These are phyloP conservation scores for Phytophthora lateralis DNA, from an alignment of 352 stramenopile genomes.

Conservation along the genomic window DNA sequence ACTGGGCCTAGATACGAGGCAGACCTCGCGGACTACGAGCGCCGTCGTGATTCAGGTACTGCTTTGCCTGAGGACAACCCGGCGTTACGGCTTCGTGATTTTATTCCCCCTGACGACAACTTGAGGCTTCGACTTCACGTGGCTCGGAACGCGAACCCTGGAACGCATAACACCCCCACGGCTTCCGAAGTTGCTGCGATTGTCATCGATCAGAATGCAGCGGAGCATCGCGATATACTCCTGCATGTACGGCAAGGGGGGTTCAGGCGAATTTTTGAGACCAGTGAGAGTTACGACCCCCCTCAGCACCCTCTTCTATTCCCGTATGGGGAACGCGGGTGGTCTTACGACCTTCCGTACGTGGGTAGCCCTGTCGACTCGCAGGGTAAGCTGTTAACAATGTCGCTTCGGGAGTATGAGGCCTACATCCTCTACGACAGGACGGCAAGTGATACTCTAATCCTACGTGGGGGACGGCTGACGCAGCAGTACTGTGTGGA, in stretches of 20 bases:
- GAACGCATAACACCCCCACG: conserved; percentile 4
- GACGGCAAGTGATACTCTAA: background rate
- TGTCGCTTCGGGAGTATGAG: conserved; percentile 9
- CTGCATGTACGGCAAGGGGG: background rate
- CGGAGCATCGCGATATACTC: background rate
- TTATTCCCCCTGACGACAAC: no score
- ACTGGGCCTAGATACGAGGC: background rate
- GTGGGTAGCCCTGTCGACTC: background rate
- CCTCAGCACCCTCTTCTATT: conserved; percentile 8
- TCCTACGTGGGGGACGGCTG: background rate
- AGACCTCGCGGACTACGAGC: background rate
- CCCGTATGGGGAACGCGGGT: conserved; percentile 7
- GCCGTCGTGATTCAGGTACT: no score
- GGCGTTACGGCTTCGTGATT: no score
- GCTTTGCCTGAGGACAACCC: no score
- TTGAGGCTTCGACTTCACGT: no score
- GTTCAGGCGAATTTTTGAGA: conserved; percentile 10
- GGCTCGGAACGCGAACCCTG: no score
- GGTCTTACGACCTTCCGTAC: background rate
- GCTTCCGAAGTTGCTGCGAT: conserved; percentile 7
- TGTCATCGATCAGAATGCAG: conserved; percentile 3
- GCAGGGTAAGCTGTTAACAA: background rate
- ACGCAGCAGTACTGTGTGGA: conserved; percentile 12
- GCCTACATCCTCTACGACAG: background rate
- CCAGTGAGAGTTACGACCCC: conserved; percentile 1